Conservation (phyloP, 306 rosid genomes). For the Vachellia pachyceras region DNA sequence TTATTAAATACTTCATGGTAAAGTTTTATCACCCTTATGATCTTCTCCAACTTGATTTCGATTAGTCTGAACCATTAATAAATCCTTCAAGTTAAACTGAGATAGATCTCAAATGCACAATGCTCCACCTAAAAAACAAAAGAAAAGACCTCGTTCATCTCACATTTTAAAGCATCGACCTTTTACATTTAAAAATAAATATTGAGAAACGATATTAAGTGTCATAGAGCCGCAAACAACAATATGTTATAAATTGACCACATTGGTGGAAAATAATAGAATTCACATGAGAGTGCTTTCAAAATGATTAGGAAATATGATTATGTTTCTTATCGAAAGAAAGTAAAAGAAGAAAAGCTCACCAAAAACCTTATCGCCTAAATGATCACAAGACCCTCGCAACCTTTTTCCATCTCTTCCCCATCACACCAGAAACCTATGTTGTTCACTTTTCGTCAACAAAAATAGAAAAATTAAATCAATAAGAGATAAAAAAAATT, state of each 20-base stretch:
- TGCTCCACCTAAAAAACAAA: too few relatives aligned
- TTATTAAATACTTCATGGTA: too few relatives aligned
- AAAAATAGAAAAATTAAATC: background rate
- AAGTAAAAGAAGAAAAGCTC: background rate
- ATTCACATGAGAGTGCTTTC: background rate
- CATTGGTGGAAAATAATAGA: background rate
- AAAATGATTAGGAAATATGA: background rate
- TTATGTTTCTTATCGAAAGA: background rate
- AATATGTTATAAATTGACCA: background rate
- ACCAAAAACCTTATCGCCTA: background rate
- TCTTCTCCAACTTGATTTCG: too few relatives aligned
- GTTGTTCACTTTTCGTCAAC: background rate
- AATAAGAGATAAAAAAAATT: background rate
- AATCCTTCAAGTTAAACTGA: too few relatives aligned
- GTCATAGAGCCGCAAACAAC: too few relatives aligned
- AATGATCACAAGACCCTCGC: background rate
- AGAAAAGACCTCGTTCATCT: too few relatives aligned
- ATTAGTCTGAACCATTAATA: too few relatives aligned
- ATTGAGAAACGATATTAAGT: too few relatives aligned
- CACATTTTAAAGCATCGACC: too few relatives aligned
- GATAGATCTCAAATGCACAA: too few relatives aligned
- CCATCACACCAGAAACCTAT: background rate
- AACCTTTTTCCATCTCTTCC: background rate
- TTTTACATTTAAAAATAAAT: too few relatives aligned
- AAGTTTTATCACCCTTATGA: too few relatives aligned